phyloP scores from a whole-genome alignment of 768 basidiomycete genomes.

The Macrolepiota albuminosa region DNA sequence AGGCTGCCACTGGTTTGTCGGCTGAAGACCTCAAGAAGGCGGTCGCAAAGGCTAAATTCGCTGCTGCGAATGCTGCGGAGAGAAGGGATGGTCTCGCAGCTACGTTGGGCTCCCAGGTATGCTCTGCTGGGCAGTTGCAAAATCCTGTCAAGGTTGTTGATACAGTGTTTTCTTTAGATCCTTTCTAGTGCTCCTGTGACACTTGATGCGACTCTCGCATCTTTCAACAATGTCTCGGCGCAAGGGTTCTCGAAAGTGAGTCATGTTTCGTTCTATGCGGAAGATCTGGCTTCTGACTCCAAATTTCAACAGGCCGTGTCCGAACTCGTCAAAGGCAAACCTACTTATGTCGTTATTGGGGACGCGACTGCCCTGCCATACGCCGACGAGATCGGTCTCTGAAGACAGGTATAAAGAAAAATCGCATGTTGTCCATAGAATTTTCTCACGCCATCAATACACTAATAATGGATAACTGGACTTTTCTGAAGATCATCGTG shows the following conservation, averaged over 20 bases:
- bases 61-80: slow-evolving; percentile 67
- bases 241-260: slow-evolving; percentile 68
- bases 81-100: slow-evolving; percentile 61
- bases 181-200: slow-evolving; percentile 50
- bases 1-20: slow-evolving; percentile 53
- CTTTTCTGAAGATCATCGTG: slow-evolving; percentile 4
- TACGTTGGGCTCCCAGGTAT: slow-evolving; percentile 61
- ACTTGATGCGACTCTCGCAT: slow-evolving; percentile 56
- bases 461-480: slow-evolving; percentile 11
- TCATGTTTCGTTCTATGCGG: not conserved
- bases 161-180: slow-evolving; percentile 37
- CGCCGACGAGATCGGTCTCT: slow-evolving; percentile 80
- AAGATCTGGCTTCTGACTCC: not conserved
- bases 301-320: slow-evolving; percentile 47
- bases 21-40: slow-evolving; percentile 76
- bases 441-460: slow-evolving; percentile 9
- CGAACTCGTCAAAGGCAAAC: slow-evolving; percentile 66
- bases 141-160: not conserved
- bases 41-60: slow-evolving; percentile 84
- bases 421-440: slow-evolving; percentile 17
- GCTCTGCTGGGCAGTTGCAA: slow-evolving; percentile 2
- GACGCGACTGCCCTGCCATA: slow-evolving; percentile 74
- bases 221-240: slow-evolving; percentile 67
- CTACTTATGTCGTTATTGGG: slow-evolving; percentile 86
- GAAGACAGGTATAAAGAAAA: slow-evolving; percentile 19